Conservation (phyloP, 2,329 filamentous ascomycete genomes). For the Xylariaceae sp. region DNA sequence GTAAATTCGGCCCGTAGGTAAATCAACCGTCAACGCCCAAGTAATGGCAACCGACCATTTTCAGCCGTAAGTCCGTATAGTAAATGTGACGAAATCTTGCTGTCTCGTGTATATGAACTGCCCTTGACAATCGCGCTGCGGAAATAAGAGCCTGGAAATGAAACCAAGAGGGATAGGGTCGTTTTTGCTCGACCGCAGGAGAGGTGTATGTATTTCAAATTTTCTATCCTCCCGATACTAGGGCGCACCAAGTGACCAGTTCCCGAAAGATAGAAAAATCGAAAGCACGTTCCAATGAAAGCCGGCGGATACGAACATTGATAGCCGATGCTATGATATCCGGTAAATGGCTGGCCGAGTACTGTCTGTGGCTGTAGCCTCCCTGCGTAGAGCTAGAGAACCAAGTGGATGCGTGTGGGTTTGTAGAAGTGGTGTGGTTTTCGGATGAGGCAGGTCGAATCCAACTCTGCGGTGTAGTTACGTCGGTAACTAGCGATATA, state of each 20-base stretch:
- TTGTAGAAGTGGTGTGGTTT: constrained; percentile 33
- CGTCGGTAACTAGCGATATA: constrained; percentile 37
- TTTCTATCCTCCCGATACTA: constrained; percentile 20
- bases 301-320: constrained; percentile 29
- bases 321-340: constrained; percentile 32
- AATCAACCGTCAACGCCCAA: constrained; percentile 27
- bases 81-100: constrained; percentile 37
- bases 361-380: constrained; percentile 17
- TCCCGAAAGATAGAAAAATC: constrained; percentile 33
- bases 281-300: constrained; percentile 34
- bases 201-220: constrained; percentile 23
- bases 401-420: constrained; percentile 13
- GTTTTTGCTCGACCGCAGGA: background rate
- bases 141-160: constrained; percentile 31
- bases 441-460: constrained; percentile 34
- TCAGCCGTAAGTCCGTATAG: constrained; percentile 32
- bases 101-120: constrained; percentile 32
- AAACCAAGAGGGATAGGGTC: constrained; percentile 19
- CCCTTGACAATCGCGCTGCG: constrained; percentile 35
- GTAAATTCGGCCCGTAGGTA: constrained; percentile 29
- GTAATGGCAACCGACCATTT: constrained; percentile 32
- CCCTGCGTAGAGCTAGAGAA: constrained; percentile 21
- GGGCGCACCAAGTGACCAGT: constrained; percentile 34
- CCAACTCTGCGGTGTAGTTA: constrained; percentile 28
- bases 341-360: constrained; percentile 28